A percentile compares a stretch with the other conserved stretches of the same genome.
Conservation (phyloP, 345 rosid genomes). For the Lumnitzera littorea region DNA sequence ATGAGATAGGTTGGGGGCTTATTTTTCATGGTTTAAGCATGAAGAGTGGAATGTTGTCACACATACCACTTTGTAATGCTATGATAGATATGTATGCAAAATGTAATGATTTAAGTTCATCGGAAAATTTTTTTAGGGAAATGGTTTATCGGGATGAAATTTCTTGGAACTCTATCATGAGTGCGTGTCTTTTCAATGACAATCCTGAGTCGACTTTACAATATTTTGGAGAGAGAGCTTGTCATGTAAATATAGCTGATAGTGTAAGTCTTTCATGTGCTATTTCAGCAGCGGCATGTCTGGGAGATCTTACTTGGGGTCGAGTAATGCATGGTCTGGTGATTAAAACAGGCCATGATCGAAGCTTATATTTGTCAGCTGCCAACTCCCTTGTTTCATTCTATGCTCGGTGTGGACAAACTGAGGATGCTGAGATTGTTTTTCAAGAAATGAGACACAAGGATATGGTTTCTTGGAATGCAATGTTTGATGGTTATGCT, state of each 20-base stretch:
- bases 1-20: slow-evolving; percentile 18
- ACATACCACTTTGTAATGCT: slow-evolving; percentile 34
- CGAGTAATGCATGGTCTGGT: slow-evolving; percentile 33
- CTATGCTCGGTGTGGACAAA: slow-evolving; percentile 38
- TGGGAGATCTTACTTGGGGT: slow-evolving; percentile 29
- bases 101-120: slow-evolving; percentile 38
- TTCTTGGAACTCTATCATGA: slow-evolving; percentile 58
- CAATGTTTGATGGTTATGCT: slow-evolving; percentile 43
- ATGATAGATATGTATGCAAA: slow-evolving; percentile 53
- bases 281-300: slow-evolving; percentile 41
- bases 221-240: slow-evolving; percentile 34
- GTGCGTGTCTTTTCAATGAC: slow-evolving; percentile 36
- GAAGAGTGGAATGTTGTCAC: slow-evolving; percentile 28
- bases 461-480: slow-evolving; percentile 51
- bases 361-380: slow-evolving; percentile 25
- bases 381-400: slow-evolving; percentile 50
- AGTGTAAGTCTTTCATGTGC: slow-evolving; percentile 37
- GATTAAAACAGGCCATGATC: slow-evolving; percentile 27
- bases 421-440: slow-evolving; percentile 27
- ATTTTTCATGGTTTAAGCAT: slow-evolving; percentile 37
- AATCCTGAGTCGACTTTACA: slow-evolving; percentile 30
- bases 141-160: slow-evolving; percentile 36
- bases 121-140: slow-evolving; percentile 26
- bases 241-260: slow-evolving; percentile 34
- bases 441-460: slow-evolving; percentile 22